Percentiles rank a stretch among this genome's conserved stretches.
Evolutionary conservation across 371 early-diverging fungal species (phyloP).

Genomic region (Dichotomocladium elegans): DNA sequence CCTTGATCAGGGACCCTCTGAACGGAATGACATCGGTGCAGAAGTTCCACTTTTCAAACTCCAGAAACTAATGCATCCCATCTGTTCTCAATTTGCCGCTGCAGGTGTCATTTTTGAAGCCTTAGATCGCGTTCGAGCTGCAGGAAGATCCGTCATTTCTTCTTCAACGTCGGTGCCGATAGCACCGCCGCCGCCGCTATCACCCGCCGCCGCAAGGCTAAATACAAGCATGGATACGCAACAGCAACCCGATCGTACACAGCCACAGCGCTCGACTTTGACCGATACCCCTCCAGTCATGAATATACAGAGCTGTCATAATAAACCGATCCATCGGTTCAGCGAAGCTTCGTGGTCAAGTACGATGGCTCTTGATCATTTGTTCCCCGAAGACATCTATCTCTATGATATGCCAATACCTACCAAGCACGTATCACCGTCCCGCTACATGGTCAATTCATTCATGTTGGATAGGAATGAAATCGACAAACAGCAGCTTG

Average conservation of each 20-base stretch:
- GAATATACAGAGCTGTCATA: neutral
- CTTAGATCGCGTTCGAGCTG: slow-evolving; percentile 3
- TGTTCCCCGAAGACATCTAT: neutral
- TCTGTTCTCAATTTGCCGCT: slow-evolving; percentile 8
- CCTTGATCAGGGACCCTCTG: no score
- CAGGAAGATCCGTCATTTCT: neutral
- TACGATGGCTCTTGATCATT: neutral
- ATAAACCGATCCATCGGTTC: neutral
- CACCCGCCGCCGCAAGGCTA: neutral
- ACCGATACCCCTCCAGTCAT: no score
- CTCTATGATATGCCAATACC: no score
- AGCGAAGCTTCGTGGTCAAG: neutral
- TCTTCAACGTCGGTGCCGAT: neutral
- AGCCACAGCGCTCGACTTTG: no score
- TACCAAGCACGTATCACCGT: no score
- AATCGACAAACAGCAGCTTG: slow-evolving; percentile 13
- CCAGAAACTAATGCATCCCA: slow-evolving; percentile 7
- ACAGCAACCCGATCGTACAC: neutral
- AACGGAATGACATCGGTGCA: no score
- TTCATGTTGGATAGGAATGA: slow-evolving; percentile 2
- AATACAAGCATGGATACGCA: neutral
- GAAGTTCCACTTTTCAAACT: slow-evolving; percentile 5
- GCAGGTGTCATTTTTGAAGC: slow-evolving; percentile 2
- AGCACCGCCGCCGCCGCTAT: neutral
- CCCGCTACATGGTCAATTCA: no score